Percentiles rank a stretch among this genome's conserved stretches.
Evolutionary conservation across 2,329 filamentous ascomycete genomes (phyloP).

Genomic region (Cladobotryum protrusum): DNA sequence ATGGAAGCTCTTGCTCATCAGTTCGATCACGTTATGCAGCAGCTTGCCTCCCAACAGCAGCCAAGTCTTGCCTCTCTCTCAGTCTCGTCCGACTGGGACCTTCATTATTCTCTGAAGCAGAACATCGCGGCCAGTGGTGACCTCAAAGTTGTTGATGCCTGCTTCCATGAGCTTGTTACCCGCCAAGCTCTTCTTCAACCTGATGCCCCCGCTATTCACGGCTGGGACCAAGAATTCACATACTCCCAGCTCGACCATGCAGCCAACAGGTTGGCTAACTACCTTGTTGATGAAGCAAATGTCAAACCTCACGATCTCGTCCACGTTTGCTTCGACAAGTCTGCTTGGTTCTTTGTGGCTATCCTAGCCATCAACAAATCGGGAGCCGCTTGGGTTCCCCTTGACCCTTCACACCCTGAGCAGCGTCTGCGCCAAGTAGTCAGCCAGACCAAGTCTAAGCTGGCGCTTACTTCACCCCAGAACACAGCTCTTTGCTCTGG

Average conservation of each 20-base stretch:
- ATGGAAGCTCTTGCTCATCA: background rate
- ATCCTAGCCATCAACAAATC: slow-evolving; percentile 8
- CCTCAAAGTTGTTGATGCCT: background rate
- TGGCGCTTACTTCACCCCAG: too few relatives aligned
- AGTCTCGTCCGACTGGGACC: slow-evolving; percentile 1
- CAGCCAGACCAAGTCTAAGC: too few relatives aligned
- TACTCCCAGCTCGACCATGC: background rate
- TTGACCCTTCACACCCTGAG: slow-evolving; percentile 5
- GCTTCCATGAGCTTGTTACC: slow-evolving; percentile 5
- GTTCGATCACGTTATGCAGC: slow-evolving; percentile 1
- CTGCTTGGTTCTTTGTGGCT: slow-evolving; percentile 1
- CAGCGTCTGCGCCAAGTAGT: slow-evolving; percentile 6
- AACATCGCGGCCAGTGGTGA: background rate
- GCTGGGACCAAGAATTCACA: background rate
- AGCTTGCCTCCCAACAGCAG: background rate
- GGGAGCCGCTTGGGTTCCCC: slow-evolving; percentile 6
- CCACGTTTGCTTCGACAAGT: slow-evolving; percentile 7
- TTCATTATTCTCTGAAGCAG: slow-evolving; percentile 1
- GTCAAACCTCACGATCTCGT: slow-evolving; percentile 2
- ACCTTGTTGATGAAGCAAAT: background rate
- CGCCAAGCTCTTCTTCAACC: background rate
- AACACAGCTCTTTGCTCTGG: slow-evolving; percentile 2
- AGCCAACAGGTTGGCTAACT: background rate
- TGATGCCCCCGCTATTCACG: slow-evolving; percentile 1
- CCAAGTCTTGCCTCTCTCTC: background rate